These are phyloP conservation scores for Thuidium tamariscinum DNA, from an alignment of 225 moss, liverwort and hornwort species.

Conservation along the genomic window DNA sequence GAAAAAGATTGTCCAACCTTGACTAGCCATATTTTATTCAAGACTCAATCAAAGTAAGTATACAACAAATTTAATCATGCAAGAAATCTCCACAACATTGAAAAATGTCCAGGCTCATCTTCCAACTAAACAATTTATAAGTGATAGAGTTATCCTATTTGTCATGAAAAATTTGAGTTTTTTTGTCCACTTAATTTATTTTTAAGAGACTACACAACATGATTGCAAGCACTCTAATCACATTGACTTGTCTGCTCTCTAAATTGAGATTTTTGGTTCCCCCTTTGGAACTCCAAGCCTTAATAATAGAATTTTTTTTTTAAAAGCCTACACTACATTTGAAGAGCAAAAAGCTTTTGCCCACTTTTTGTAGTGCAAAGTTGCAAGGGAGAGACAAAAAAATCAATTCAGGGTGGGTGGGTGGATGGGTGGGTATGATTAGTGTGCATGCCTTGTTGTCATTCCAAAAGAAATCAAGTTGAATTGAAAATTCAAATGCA, in stretches of 20 bases:
- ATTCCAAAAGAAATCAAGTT: background rate
- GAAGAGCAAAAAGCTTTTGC: background rate
- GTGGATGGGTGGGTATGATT: background rate
- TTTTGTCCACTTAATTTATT: background rate
- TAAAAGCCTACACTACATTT: too few relatives aligned
- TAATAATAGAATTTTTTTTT: too few relatives aligned
- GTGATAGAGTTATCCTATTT: background rate
- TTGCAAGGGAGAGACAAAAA: background rate
- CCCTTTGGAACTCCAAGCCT: background rate
- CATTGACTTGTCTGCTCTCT: too few relatives aligned
- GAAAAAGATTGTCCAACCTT: fast-evolving
- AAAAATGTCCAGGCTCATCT: background rate
- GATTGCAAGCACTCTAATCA: background rate
- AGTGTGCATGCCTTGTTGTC: too few relatives aligned
- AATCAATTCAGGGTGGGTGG: background rate
- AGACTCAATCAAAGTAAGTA: background rate
- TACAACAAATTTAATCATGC: too few relatives aligned
- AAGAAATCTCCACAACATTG: fast-evolving
- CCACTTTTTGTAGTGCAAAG: too few relatives aligned
- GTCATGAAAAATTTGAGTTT: background rate
- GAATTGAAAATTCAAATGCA: too few relatives aligned
- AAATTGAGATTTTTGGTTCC: background rate
- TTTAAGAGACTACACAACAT: background rate
- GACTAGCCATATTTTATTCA: too few relatives aligned
- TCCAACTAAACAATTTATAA: background rate